Conservation (phyloP, 2,329 filamentous ascomycete species). For the Neofusicoccum ribis region DNA sequence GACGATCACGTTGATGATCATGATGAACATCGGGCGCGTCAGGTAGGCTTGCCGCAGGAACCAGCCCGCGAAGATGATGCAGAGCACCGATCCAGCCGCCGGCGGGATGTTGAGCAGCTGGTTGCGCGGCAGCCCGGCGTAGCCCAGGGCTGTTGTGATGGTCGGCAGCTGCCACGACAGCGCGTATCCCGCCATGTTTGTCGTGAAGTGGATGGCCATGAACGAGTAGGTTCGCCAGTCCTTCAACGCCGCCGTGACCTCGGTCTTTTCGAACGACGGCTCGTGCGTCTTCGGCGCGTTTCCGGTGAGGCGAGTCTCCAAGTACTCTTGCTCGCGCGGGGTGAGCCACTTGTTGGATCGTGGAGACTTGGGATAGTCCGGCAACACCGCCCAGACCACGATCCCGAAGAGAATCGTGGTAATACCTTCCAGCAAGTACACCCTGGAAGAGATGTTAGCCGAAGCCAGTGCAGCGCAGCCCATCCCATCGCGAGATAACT, state of each 20-base stretch:
- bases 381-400: constrained; percentile 42
- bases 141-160: constrained; percentile 45
- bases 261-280: constrained; percentile 36
- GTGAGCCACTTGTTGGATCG: constrained; percentile 42
- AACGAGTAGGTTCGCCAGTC: too few relatives aligned
- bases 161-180: constrained; percentile 4
- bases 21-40: constrained; percentile 44
- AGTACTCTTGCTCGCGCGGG: constrained; percentile 42
- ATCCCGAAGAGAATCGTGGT: constrained; percentile 44
- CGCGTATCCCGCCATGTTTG: constrained; percentile 20
- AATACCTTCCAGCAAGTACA: constrained; percentile 49
- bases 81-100: constrained; percentile 42
- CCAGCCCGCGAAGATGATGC: constrained; percentile 44
- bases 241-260: too few relatives aligned
- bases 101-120: too few relatives aligned
- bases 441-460: constrained; percentile 25
- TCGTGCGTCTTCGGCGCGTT: constrained; percentile 44
- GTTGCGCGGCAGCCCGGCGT: constrained; percentile 25
- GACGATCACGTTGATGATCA: constrained; percentile 44
- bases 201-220: too few relatives aligned
- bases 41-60: constrained; percentile 44
- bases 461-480: neutral
- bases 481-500: neutral
- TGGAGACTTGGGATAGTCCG: constrained; percentile 47
- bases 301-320: constrained; percentile 41